phyloP scores from a whole-genome alignment of 257 asterid species.

The Forsythia viridissima region DNA sequence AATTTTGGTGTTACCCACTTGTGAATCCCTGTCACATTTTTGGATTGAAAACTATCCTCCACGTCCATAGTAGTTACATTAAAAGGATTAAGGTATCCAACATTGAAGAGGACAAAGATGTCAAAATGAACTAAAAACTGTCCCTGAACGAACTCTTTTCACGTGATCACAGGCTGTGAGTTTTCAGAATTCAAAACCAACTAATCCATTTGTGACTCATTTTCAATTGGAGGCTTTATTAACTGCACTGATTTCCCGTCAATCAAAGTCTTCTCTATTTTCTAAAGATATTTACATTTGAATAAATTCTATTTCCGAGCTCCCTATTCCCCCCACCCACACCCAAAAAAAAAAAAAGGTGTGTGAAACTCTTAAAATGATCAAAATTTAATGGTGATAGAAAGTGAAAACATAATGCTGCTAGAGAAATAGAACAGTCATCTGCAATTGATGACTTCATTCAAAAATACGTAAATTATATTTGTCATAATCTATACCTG shows the following conservation, averaged over 20 bases:
- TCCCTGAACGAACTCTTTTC: background rate
- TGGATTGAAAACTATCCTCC: background rate
- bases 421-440: background rate
- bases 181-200: background rate
- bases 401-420: constrained; percentile 3
- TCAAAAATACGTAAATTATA: background rate
- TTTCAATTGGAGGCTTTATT: background rate
- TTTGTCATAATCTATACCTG: constrained; percentile 50
- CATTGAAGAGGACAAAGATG: background rate
- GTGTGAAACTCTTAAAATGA: background rate
- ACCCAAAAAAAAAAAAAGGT: background rate
- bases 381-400: background rate
- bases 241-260: background rate
- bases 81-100: background rate
- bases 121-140: background rate
- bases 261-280: background rate
- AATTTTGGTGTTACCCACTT: background rate
- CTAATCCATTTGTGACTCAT: background rate
- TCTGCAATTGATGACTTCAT: background rate
- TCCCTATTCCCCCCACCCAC: background rate
- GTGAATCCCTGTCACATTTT: background rate
- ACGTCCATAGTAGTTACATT: background rate
- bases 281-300: background rate
- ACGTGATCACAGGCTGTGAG: background rate
- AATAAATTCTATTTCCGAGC: constrained; percentile 4